phyloP scores from a whole-genome alignment of 2,329 filamentous ascomycete species.

The Colletotrichum liaoningense region DNA sequence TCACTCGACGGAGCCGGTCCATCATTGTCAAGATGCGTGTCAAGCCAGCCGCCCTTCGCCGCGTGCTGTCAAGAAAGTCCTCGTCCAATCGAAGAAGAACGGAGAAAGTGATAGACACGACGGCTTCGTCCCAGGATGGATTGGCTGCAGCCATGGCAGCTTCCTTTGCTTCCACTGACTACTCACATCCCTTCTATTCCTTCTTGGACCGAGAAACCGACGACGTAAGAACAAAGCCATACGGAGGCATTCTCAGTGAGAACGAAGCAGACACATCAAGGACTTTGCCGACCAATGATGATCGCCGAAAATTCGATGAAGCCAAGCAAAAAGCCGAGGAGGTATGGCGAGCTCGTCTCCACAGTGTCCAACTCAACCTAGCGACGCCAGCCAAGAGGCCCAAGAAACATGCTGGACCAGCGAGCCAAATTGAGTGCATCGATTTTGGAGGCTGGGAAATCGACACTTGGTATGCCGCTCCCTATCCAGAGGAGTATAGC shows the following conservation, averaged over 20 bases:
- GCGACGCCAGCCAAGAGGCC: constrained; percentile 72
- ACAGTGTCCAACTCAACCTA: constrained; percentile 71
- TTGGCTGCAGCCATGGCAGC: neutral
- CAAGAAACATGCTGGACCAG: constrained; percentile 83
- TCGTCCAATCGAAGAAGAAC: constrained; percentile 62
- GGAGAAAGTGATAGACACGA: constrained; percentile 44
- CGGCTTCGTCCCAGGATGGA: constrained; percentile 41
- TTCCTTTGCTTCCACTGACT: constrained; percentile 56
- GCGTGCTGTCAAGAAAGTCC: constrained; percentile 69
- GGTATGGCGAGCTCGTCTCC: constrained; percentile 80
- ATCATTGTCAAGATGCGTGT: constrained; percentile 70
- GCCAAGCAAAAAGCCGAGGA: constrained; percentile 93
- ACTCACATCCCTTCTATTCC: constrained; percentile 85
- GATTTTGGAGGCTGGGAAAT: constrained; percentile 98
- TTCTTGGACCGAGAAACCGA: constrained; percentile 92
- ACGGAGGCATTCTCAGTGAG: constrained; percentile 92
- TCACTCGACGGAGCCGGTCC: constrained; percentile 40
- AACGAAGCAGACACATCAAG: constrained; percentile 90
- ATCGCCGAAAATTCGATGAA: constrained; percentile 88
- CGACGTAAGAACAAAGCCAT: constrained; percentile 91
- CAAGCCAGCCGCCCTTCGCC: constrained; percentile 67
- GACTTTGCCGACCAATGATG: constrained; percentile 83
- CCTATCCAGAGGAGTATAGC: constrained; percentile 98
- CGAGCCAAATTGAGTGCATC: constrained; percentile 98
- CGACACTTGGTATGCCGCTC: constrained; percentile 98